These are phyloP conservation scores for Neurospora sp. DNA, from an alignment of 495 filamentous ascomycete species.

Conservation along the genomic window DNA sequence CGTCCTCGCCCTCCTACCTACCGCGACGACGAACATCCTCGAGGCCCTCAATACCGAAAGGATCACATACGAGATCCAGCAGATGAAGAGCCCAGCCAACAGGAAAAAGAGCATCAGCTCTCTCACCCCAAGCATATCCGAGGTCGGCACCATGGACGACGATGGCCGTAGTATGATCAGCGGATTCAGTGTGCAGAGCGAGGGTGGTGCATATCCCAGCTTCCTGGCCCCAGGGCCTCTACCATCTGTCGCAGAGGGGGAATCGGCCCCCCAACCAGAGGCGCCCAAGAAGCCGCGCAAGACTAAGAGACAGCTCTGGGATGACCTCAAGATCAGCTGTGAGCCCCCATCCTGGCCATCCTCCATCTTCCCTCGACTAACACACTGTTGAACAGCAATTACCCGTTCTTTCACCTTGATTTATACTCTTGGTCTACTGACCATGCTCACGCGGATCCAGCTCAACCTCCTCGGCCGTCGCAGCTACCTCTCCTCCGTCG, in stretches of 20 bases:
- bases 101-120: constrained; percentile 54
- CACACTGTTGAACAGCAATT: constrained; percentile 53
- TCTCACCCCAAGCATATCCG: constrained; percentile 53
- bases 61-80: constrained; percentile 82
- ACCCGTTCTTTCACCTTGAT: constrained; percentile 83
- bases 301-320: constrained; percentile 89
- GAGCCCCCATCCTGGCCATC: constrained; percentile 18
- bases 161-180: constrained; percentile 69
- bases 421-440: constrained; percentile 82
- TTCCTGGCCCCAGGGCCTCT: constrained; percentile 37
- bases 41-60: constrained; percentile 81
- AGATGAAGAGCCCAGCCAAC: constrained; percentile 67
- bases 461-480: constrained; percentile 92
- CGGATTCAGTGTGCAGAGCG: constrained; percentile 49
- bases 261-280: constrained; percentile 23
- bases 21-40: constrained; percentile 78
- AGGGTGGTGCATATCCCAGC: constrained; percentile 67
- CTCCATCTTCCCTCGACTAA: constrained; percentile 9
- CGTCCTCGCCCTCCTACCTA: constrained; percentile 89
- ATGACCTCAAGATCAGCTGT: constrained; percentile 95
- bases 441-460: constrained; percentile 88
- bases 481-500: constrained; percentile 90
- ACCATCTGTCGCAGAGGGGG: constrained; percentile 23
- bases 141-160: constrained; percentile 51
- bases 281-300: constrained; percentile 47